Conservation (phyloP, 2,329 filamentous ascomycete species). For the Talaromyces rugulosus region DNA sequence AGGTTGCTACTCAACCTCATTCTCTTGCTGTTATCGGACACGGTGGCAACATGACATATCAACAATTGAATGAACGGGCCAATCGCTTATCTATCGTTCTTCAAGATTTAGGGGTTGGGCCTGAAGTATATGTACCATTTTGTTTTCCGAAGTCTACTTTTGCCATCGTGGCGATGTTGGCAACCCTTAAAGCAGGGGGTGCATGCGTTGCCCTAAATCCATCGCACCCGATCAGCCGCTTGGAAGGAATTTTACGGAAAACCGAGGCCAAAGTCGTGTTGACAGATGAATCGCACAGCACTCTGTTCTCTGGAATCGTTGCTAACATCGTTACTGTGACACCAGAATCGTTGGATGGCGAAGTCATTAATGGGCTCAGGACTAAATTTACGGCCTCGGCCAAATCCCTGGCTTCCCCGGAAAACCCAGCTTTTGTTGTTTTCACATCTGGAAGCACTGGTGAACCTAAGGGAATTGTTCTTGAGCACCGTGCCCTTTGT, state of each 20-base stretch:
- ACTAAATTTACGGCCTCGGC: neutral
- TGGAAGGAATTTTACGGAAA: neutral
- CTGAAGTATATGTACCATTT: constrained; percentile 22
- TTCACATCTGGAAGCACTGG: constrained; percentile 46
- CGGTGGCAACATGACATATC: constrained; percentile 31
- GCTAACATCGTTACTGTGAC: neutral
- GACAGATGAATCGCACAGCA: neutral
- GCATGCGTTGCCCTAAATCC: constrained; percentile 6
- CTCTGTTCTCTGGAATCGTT: neutral
- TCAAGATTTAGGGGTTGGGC: constrained; percentile 23
- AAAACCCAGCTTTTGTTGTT: constrained; percentile 27
- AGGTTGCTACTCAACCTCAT: constrained; percentile 14
- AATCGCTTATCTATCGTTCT: constrained; percentile 28
- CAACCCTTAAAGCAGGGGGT: constrained; percentile 14
- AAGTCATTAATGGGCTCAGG: constrained; percentile 25
- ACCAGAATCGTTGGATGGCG: constrained; percentile 14
- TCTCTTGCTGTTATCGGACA: constrained; percentile 25
- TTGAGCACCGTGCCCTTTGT: constrained; percentile 42
- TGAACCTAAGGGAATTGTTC: constrained; percentile 39
- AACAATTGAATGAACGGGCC: constrained; percentile 27
- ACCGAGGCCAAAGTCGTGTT: neutral
- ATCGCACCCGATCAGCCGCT: neutral
- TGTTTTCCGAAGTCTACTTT: constrained; percentile 15
- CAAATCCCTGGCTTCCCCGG: neutral
- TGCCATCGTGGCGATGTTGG: constrained; percentile 13